Base-by-base conservation (phyloP, 2,329 filamentous ascomycete genomes). In the Grosmannia huntii region DNA sequence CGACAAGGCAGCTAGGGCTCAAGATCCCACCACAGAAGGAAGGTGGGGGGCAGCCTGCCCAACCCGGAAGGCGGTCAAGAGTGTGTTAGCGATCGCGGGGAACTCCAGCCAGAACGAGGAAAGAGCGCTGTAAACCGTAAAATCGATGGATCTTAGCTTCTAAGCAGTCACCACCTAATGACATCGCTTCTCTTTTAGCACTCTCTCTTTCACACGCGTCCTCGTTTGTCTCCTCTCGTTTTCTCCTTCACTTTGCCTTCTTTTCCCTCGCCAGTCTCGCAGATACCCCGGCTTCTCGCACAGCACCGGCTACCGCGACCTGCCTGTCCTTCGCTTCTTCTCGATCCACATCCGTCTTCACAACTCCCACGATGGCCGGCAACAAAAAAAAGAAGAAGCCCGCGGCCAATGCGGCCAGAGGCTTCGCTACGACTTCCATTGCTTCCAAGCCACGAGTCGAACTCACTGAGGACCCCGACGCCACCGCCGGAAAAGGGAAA, bases 301-400 rank as follows among this genome's bases (percentile, higher is more conserved):
- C 19, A n/a, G 41, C 41, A 6, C 21, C 19, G 2, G 11, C 31
- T 44, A n/a, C 41, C 14, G 41, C 16, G 5, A n/a, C 5, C 16
- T 55, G n/a, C 36, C 49, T 4, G 28, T 33, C 28, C 44, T 33
- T 31, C 16, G 11, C 46, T 31, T 53, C 25, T 14, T 53, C 48
- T 55, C 52, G 28, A 50, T 54, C 12, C 50, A 36, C 12, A 11
- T 23, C 7, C n/a, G 5, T 21, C 46, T 9, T 38, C 41, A 16
- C 49, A 50, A 19, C n/a, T 27, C 14, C 10, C 63, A 66, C 62
- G 64, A 92, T 92, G 88, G 86, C 87, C 59, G 77, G 75, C 60
- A 84, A 77, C 67, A 87, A 89, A 72, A 96, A 95, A 75, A 96
- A 96, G 76, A 95, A 90, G 78, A 97, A 96, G 80, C 80, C 87